Evolutionary conservation across 2,329 filamentous ascomycete species (phyloP).

Genomic region (Penicillium sumatraense): DNA sequence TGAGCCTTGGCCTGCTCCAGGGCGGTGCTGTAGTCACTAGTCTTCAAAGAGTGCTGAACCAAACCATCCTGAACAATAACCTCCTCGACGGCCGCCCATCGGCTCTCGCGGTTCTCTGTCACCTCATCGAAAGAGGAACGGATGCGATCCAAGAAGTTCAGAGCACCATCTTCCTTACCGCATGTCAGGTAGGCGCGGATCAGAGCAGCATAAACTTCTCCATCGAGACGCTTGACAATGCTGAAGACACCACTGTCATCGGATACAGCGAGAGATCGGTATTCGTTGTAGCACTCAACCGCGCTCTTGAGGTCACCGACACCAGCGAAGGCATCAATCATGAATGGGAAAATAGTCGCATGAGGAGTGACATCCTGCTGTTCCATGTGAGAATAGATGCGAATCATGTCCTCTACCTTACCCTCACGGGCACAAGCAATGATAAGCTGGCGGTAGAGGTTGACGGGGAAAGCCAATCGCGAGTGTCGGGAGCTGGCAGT

Average conservation of each 20-base stretch:
- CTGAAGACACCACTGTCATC: conserved; percentile 75
- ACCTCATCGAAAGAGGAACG: conserved; percentile 59
- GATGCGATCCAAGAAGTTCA: conserved; percentile 84
- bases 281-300: conserved; percentile 94
- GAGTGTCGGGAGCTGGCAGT: conserved; percentile 68
- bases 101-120: conserved; percentile 57
- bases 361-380: conserved; percentile 72
- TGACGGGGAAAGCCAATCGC: conserved; percentile 70
- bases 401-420: conserved; percentile 84
- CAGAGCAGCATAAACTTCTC: conserved; percentile 86
- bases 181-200: conserved; percentile 86
- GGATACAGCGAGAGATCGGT: conserved; percentile 83
- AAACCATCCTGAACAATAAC: conserved; percentile 75
- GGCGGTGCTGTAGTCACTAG: conserved; percentile 73
- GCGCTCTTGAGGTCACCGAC: conserved; percentile 82
- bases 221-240: conserved; percentile 74
- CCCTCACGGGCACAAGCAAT: conserved; percentile 83
- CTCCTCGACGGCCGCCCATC: conserved; percentile 68
- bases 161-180: conserved; percentile 77
- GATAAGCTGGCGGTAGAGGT: conserved; percentile 84
- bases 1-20: conserved; percentile 69
- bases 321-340: conserved; percentile 92
- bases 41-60: conserved; percentile 75
- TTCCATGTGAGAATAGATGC: conserved; percentile 92
- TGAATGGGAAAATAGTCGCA: conserved; percentile 82